These are phyloP conservation scores for Naganishia friedmannii DNA, from an alignment of 768 basidiomycete species.

Conservation along the genomic window DNA sequence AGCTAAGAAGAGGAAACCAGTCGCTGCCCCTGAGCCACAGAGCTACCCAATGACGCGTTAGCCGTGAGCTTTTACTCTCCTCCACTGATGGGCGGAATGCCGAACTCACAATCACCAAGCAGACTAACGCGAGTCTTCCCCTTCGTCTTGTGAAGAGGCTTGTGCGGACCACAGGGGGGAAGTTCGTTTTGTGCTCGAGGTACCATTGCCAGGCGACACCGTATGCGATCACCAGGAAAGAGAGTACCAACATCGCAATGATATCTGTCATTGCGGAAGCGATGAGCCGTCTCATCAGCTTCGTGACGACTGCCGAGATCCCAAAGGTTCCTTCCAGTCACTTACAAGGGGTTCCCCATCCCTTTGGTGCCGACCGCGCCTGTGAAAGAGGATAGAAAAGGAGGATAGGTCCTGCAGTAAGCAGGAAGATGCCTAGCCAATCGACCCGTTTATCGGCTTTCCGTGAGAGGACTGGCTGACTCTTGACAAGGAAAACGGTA, in stretches of 20 bases:
- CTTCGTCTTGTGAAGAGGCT: not conserved
- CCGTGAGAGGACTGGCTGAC: not conserved
- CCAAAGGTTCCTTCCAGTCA: not conserved
- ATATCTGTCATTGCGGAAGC: not conserved
- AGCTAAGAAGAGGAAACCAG: not conserved
- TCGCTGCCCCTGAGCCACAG: not conserved
- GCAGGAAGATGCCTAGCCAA: not conserved
- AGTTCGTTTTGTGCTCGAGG: not conserved
- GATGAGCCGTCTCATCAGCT: not conserved
- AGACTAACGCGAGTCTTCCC: not conserved
- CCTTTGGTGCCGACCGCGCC: not conserved
- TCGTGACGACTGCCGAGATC: not conserved
- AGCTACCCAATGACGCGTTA: not conserved
- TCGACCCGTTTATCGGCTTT: not conserved
- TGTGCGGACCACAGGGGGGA: not conserved
- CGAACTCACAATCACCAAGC: not conserved
- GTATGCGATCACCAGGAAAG: not conserved
- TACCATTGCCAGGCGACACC: conserved; percentile 1
- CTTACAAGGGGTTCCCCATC: conserved; percentile 3
- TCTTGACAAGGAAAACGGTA: not conserved
- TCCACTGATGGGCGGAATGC: not conserved
- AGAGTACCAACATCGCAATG: not conserved
- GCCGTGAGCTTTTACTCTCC: not conserved
- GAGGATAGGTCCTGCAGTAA: not conserved
- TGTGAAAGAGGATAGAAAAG: conserved; percentile 8